Evolutionary conservation across 768 basidiomycete species (phyloP).

Genomic region (Cyathus striatus): DNA sequence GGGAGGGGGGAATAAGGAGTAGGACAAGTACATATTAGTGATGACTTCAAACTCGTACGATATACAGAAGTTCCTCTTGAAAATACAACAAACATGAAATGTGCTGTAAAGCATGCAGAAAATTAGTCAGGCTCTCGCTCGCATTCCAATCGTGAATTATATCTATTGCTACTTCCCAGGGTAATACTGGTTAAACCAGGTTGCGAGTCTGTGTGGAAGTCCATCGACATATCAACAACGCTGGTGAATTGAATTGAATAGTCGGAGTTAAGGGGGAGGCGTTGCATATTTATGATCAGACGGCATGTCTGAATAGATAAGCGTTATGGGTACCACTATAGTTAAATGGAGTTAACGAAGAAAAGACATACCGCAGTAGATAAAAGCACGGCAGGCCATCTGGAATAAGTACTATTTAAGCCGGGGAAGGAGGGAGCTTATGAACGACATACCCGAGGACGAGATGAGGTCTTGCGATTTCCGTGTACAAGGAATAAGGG

Average conservation of each 20-base stretch:
- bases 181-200: not conserved
- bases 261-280: constrained; percentile 3
- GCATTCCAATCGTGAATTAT: no score
- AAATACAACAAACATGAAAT: not conserved
- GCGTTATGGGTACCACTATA: not conserved
- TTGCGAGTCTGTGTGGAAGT: not conserved
- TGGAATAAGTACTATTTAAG: not conserved
- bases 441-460: constrained; percentile 8
- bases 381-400: constrained; percentile 12
- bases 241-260: constrained; percentile 7
- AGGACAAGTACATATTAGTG: no score
- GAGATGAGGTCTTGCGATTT: constrained; percentile 11
- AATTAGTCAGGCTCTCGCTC: not conserved
- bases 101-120: not conserved
- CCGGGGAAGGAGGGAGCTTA: not conserved
- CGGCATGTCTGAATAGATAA: constrained; percentile 8
- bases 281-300: constrained; percentile 11
- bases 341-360: not conserved
- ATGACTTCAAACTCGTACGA: not conserved
- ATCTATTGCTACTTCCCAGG: not conserved
- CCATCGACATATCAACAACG: constrained; percentile 3
- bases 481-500: constrained; percentile 10
- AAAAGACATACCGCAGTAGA: constrained; percentile 9
- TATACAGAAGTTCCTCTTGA: not conserved
- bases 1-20: no score